phyloP scores from a whole-genome alignment of 805 yeast genomes.

The Nakazawaea anatomiae region DNA sequence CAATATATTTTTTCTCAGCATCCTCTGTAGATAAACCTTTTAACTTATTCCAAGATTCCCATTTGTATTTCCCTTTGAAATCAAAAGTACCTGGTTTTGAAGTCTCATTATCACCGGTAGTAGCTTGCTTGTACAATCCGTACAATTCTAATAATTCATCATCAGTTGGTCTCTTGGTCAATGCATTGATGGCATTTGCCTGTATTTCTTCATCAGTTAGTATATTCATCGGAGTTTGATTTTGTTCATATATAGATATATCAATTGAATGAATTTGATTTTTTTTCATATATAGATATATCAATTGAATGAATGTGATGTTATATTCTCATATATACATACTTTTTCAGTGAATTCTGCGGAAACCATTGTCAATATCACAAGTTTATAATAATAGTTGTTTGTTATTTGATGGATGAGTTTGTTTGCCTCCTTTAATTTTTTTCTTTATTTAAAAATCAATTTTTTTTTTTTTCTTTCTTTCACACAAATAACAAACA shows the following conservation, averaged over 20 bases:
- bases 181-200: conserved; percentile 77
- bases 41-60: conserved; percentile 92
- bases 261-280: not conserved
- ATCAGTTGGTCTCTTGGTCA: conserved; percentile 74
- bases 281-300: not conserved
- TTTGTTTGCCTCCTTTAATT: too few species aligned
- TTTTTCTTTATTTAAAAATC: too few species aligned
- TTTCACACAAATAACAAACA: too few species aligned
- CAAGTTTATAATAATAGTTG: too few species aligned
- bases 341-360: conserved; percentile 30
- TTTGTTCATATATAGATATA: not conserved
- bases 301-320: not conserved
- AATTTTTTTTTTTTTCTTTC: too few species aligned
- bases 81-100: conserved; percentile 88
- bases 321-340: conserved; percentile 11
- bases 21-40: conserved; percentile 86
- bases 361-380: conserved; percentile 24
- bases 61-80: conserved; percentile 92
- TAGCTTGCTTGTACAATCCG: conserved; percentile 95
- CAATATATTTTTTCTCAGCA: conserved; percentile 81
- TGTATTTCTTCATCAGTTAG: conserved; percentile 17
- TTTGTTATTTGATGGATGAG: too few species aligned
- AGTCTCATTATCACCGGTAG: conserved; percentile 88
- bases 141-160: conserved; percentile 84
- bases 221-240: too few species aligned